Evolutionary conservation across 2,329 filamentous ascomycete genomes (phyloP), one percentile per base, ranked within the genome.

Genomic region (Malbranchea cinnamomea): DNA sequence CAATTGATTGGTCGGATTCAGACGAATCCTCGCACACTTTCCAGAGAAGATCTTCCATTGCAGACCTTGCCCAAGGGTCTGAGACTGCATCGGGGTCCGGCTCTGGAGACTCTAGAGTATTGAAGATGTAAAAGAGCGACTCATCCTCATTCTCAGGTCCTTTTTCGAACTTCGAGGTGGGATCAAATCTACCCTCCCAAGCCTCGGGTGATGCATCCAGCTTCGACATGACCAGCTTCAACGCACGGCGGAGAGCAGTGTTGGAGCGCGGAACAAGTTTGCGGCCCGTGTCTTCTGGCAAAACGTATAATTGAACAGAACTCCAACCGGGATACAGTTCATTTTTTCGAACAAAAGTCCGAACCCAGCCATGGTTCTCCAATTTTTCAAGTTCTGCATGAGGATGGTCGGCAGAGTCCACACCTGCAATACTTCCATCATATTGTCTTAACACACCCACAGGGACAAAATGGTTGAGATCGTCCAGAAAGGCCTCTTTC

Each of bases 61-160:
- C 52, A 5, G 43, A 33, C 26, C 41, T 44, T 1, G 52, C 47
- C 39, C 54, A 50, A 1, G 30, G 33, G 20, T 55, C 47, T 12
- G 41, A 42, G 22, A 57, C 47, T 5, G 28, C 24, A 8, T 47
- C 41, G n/a, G 49, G 28, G 4, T 44, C 37, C 1, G 56, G 50
- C 10, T 45, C 37, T 4, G 60, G 60, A 14, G 59, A 50, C 20
- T 54, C 37, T 10, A 64, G 37, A 3, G 60, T 64, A 37, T 64
- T 64, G 47, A 63, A 64, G 17, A 63, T 62, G 36, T 64, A 64
- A 45, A 61, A 64, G 1, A 64, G 34, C 1, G 59, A 63, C 26
- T 63, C 58, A 16, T 60, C 52, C 18, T 56, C 50, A 2, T 22
- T 23, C 30, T 19, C 24, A 14, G 41, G 34, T 7, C 32, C 23